Percentiles rank a stretch among this genome's conserved stretches.
phyloP scores from a whole-genome alignment of 1,139 yeast genomes.

The Diutina sp. region DNA sequence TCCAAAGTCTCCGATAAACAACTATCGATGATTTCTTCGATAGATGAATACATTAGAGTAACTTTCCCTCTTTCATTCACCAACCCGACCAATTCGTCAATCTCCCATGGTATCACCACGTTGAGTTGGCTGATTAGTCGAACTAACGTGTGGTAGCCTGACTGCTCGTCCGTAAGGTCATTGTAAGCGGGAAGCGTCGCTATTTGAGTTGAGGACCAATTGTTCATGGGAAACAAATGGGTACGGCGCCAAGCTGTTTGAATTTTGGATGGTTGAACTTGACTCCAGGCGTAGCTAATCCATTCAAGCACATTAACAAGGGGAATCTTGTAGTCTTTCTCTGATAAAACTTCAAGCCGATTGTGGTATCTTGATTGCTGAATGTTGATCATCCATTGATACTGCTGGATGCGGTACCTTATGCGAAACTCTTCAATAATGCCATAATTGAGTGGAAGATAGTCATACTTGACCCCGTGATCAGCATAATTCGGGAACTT shows the following conservation, averaged over 20 bases:
- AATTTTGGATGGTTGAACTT: constrained; percentile 31
- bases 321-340: constrained; percentile 31
- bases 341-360: constrained; percentile 14
- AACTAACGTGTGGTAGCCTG: constrained; percentile 19
- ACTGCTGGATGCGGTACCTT: constrained; percentile 47
- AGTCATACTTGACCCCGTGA: constrained; percentile 30
- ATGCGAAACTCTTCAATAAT: constrained; percentile 50
- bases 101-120: constrained; percentile 47
- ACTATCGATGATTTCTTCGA: constrained; percentile 51
- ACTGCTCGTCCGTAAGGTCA: neutral
- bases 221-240: constrained; percentile 12
- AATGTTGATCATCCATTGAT: constrained; percentile 33
- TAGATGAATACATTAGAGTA: constrained; percentile 42
- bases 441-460: constrained; percentile 55
- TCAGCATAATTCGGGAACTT: constrained; percentile 24
- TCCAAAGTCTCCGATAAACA: constrained; percentile 18
- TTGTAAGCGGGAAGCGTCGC: neutral
- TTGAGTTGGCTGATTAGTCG: constrained; percentile 30
- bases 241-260: constrained; percentile 38
- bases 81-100: constrained; percentile 40
- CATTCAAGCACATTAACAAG: constrained; percentile 45
- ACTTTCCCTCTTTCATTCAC: constrained; percentile 47
- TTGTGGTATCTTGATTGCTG: constrained; percentile 14
- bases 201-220: constrained; percentile 12
- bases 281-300: constrained; percentile 44